A percentile compares a stretch with the other conserved stretches of the same genome.
phyloP scores from a whole-genome alignment of 352 stramenopile genomes.

The Pythium brassicae region DNA sequence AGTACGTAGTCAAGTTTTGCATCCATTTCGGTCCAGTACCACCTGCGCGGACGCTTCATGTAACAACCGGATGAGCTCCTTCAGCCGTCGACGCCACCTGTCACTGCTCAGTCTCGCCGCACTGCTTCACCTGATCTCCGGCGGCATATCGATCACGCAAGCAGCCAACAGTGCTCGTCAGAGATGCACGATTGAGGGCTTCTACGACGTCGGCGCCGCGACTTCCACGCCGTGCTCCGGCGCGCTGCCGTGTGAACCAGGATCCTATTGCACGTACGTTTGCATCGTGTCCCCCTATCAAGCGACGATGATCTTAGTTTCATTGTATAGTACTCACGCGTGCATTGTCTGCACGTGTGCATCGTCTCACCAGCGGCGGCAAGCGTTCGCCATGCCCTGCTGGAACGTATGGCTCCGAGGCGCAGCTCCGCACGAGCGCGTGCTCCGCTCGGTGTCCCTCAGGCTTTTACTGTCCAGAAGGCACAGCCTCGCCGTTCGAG shows the following conservation, averaged over 20 bases:
- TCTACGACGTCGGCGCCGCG: slow-evolving; percentile 34
- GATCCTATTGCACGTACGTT: slow-evolving; percentile 64
- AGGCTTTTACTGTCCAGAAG: slow-evolving; percentile 58
- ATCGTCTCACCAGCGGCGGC: slow-evolving; percentile 22
- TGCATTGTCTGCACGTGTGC: neutral
- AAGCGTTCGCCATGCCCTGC: slow-evolving; percentile 37
- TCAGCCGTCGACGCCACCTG: no score
- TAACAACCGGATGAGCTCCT: no score
- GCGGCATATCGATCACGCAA: neutral
- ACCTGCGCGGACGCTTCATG: no score
- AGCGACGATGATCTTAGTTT: neutral
- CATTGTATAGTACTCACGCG: neutral
- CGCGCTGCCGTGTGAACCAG: slow-evolving; percentile 29
- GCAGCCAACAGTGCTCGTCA: neutral
- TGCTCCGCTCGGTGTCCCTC: slow-evolving; percentile 60
- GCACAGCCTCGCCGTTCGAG: slow-evolving; percentile 24
- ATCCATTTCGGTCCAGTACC: no score
- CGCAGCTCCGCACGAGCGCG: slow-evolving; percentile 24
- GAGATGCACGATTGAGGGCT: slow-evolving; percentile 43
- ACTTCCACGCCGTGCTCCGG: slow-evolving; percentile 40
- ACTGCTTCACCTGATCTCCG: neutral
- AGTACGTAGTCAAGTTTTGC: no score
- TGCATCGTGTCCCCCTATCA: no score
- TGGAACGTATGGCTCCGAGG: slow-evolving; percentile 52
- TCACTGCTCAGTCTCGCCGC: neutral